Percentiles rank a stretch among this genome's conserved stretches.
phyloP scores from a whole-genome alignment of 2,329 filamentous ascomycete genomes.

The Sporothrix euskadiensis region DNA sequence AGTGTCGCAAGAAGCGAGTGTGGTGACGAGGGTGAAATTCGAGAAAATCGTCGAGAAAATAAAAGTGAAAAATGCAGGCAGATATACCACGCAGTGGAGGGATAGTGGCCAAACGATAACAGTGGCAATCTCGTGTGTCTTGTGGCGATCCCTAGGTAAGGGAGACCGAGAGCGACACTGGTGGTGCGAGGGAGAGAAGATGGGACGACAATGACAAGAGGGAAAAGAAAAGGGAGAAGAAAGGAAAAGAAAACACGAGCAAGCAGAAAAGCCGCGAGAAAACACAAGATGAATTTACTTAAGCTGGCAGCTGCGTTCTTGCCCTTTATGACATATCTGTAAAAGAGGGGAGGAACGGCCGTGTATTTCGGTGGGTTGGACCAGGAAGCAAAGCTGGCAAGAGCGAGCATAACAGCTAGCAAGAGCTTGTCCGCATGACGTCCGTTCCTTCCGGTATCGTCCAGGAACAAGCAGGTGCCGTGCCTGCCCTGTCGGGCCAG shows the following conservation, averaged over 20 bases:
- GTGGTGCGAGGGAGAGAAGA: not conserved
- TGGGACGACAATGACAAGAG: not conserved
- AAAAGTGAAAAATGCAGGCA: not conserved
- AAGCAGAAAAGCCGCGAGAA: no score
- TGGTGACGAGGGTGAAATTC: not conserved
- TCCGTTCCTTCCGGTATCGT: constrained; percentile 18
- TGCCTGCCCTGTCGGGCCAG: constrained; percentile 9
- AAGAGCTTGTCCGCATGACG: not conserved
- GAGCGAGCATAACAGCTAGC: not conserved
- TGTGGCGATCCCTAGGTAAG: not conserved
- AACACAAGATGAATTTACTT: not conserved
- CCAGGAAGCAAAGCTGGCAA: constrained; percentile 5
- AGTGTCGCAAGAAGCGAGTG: not conserved
- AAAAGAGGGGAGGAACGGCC: not conserved
- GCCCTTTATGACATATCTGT: not conserved
- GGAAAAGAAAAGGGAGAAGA: not conserved
- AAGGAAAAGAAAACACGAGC: not conserved
- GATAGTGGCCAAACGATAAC: not conserved
- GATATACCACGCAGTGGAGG: not conserved
- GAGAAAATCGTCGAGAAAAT: not conserved
- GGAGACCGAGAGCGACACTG: not conserved
- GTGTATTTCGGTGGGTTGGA: not conserved
- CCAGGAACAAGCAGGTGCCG: not conserved
- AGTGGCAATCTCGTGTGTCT: not conserved
- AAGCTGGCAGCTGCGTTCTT: not conserved